Percentiles rank a stretch among this genome's conserved stretches.
These are phyloP conservation scores for Micractinium sp. DNA, from an alignment of 139 green algal genomes.

Conservation along the genomic window DNA sequence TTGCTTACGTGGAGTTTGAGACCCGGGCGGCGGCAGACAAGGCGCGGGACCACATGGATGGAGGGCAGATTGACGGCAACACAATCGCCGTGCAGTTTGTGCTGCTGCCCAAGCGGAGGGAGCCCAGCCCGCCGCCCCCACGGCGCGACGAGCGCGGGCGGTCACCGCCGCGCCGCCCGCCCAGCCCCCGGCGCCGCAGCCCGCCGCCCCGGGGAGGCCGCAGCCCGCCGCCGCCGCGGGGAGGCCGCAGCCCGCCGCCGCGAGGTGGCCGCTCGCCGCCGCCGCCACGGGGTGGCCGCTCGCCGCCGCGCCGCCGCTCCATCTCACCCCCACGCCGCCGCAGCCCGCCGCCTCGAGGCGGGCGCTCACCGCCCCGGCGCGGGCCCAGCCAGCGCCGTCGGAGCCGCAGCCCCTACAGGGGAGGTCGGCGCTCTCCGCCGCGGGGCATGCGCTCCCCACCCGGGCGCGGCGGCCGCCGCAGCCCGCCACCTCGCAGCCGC, in stretches of 20 bases:
- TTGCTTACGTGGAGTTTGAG: constrained; percentile 84
- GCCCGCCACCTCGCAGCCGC: not conserved
- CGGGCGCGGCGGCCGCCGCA: not conserved
- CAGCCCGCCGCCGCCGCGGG: not conserved
- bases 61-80: constrained; percentile 86
- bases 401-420: not conserved
- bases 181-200: not conserved
- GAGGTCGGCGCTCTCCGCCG: constrained; percentile 11
- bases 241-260: not conserved
- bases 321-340: not conserved
- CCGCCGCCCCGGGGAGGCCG: not conserved
- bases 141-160: not conserved
- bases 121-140: constrained; percentile 15
- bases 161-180: constrained; percentile 8
- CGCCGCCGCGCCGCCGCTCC: not conserved
- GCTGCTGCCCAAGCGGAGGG: constrained; percentile 41
- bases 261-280: not conserved
- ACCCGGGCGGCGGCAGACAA: constrained; percentile 68
- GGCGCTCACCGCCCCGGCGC: not conserved
- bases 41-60: constrained; percentile 86
- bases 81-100: constrained; percentile 58
- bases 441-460: not conserved
- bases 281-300: constrained; percentile 1
- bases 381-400: not conserved
- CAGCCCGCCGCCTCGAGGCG: not conserved